phyloP scores from a whole-genome alignment of 2,329 filamentous ascomycete species.

The Myriosclerotinia curreyana region DNA sequence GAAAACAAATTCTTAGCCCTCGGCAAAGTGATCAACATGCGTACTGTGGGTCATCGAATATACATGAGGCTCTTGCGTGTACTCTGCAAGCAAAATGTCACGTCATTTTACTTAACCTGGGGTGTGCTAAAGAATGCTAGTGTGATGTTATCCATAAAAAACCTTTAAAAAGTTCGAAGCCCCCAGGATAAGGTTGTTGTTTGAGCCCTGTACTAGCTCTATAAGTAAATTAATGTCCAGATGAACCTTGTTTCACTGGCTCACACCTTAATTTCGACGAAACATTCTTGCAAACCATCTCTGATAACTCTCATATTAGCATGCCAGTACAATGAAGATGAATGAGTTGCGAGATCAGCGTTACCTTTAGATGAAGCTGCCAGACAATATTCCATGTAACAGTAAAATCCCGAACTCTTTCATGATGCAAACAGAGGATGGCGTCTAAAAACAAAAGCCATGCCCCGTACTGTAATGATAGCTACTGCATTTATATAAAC shows the following conservation, averaged over 20 bases:
- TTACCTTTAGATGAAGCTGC: not conserved
- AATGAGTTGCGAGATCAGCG: not conserved
- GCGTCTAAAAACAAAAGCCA: not conserved
- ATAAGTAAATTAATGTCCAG: not conserved
- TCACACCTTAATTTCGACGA: not conserved
- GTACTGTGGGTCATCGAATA: not conserved
- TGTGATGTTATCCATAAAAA: not conserved
- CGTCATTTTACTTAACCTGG: slow-evolving; percentile 5
- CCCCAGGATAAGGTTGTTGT: not conserved
- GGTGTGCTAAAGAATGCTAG: not conserved
- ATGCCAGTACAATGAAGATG: not conserved
- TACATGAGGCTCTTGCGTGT: not conserved
- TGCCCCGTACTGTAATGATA: not conserved
- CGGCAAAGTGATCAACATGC: not conserved
- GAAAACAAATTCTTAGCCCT: not conserved
- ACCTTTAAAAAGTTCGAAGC: not conserved
- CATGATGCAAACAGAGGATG: not conserved
- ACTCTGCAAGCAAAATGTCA: not conserved
- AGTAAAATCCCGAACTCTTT: not conserved
- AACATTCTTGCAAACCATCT: not conserved
- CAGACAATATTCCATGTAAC: not conserved
- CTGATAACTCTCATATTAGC: not conserved
- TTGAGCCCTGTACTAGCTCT: slow-evolving; percentile 2
- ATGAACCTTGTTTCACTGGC: slow-evolving; percentile 7
- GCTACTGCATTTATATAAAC: not conserved